Conservation (phyloP, 345 rosid species). For the Arabis alpina region DNA sequence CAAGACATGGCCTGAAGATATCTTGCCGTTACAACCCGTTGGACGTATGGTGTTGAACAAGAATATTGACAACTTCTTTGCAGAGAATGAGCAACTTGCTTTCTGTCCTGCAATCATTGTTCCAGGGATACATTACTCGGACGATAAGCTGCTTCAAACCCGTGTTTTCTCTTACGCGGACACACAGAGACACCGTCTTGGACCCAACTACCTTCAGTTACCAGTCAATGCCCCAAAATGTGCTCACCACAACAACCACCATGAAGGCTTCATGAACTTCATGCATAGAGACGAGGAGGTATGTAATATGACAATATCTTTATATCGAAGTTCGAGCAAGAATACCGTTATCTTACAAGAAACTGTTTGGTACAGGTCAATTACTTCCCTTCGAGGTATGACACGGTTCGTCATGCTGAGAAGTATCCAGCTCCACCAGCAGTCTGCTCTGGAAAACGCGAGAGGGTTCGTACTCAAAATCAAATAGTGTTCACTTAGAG, state of each 20-base stretch:
- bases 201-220: slow-evolving; percentile 96
- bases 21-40: slow-evolving; percentile 90
- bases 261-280: slow-evolving; percentile 92
- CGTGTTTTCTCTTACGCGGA: slow-evolving; percentile 88
- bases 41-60: slow-evolving; percentile 97
- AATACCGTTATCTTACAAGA: slow-evolving; percentile 23
- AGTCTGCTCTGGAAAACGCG: slow-evolving; percentile 73
- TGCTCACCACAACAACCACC: slow-evolving; percentile 93
- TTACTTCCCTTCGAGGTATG: slow-evolving; percentile 94
- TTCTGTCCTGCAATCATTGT: slow-evolving; percentile 90
- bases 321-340: not conserved
- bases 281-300: slow-evolving; percentile 98
- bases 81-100: slow-evolving; percentile 95
- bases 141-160: slow-evolving; percentile 91
- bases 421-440: slow-evolving; percentile 66
- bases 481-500: not conserved
- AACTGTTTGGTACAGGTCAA: slow-evolving; percentile 60
- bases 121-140: slow-evolving; percentile 90
- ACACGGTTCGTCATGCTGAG: slow-evolving; percentile 89
- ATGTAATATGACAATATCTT: not conserved
- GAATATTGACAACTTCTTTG: slow-evolving; percentile 97
- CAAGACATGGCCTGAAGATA: slow-evolving; percentile 97
- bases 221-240: slow-evolving; percentile 98
- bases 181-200: slow-evolving; percentile 98
- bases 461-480: slow-evolving; percentile 59